Conservation (phyloP, 2,329 filamentous ascomycete species). For the Ambrosiella beaveri region DNA sequence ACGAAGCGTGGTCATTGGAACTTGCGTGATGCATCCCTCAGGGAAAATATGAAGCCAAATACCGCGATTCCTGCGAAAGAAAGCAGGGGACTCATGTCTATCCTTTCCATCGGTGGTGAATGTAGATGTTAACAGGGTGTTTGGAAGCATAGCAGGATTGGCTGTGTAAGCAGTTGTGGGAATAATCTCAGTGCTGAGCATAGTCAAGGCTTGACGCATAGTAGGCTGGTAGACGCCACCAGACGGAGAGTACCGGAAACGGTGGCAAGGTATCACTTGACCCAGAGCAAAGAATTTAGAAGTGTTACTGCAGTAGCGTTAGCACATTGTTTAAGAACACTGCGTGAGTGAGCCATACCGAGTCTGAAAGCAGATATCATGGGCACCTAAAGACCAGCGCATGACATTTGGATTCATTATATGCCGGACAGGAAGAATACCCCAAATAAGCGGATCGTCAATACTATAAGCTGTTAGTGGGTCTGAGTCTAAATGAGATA, state of each 20-base stretch:
- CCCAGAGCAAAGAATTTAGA: constrained; percentile 74
- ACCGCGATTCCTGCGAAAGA: constrained; percentile 50
- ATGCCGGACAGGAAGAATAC: constrained; percentile 61
- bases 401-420: constrained; percentile 55
- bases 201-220: constrained; percentile 65
- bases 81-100: constrained; percentile 51
- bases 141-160: constrained; percentile 26
- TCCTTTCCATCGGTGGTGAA: constrained; percentile 54
- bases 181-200: constrained; percentile 41
- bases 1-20: constrained; percentile 58
- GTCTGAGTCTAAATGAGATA: not conserved
- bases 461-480: constrained; percentile 34
- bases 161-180: constrained; percentile 9
- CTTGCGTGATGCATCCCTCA: constrained; percentile 86
- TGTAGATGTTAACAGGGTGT: constrained; percentile 24
- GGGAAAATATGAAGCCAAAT: constrained; percentile 93
- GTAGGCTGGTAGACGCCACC: constrained; percentile 86
- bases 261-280: constrained; percentile 81
- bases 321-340: not conserved
- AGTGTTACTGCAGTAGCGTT: constrained; percentile 32
- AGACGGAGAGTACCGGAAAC: constrained; percentile 55
- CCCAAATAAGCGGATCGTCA: constrained; percentile 92
- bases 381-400: constrained; percentile 78
- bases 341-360: constrained; percentile 33
- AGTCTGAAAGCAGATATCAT: constrained; percentile 89